Base-by-base conservation (phyloP, 805 yeast genomes). In the Yarrowia sp. region DNA sequence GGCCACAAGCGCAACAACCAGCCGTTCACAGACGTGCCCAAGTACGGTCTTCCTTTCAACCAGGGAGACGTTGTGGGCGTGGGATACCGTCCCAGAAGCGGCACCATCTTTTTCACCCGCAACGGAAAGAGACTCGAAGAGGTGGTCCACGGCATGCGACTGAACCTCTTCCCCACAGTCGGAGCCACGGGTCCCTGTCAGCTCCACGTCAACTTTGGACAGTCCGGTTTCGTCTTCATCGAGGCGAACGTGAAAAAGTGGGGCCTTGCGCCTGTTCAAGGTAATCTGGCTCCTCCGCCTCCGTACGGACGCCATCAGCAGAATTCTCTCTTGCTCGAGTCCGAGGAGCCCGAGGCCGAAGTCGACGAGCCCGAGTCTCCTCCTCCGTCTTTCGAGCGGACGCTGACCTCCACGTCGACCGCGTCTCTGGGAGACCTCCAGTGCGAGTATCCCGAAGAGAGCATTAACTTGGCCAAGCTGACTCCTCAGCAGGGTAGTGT, bases 31-130 rank as follows among this genome's bases (percentile, higher is more conserved):
- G 68, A 62, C 31, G 71, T 73, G 64, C 77, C 77, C 5, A 68
- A 72, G 63, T 68, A 76, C 67, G 74, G 89, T 71, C 64, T 80
- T 70, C 64, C 81, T 67, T 67, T 85, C 68, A 80, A 83, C 33
- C 84, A 87, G 66, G 97, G 97, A 29, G 99, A 94, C 72, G 96
- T 94, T 31, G 80, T 94, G 13, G 99, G 99, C 1, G 83, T 93
- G 27, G 99, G 99, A 0, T 88, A 90, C 70, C 80, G 93, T 64
- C 84, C 89, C 2, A 78, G 90, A 46, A 79, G 89, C 16, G 96
- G 97, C 1, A 85, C 96, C 0, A 81, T 94, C 0, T 94, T 94
- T 69, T 94, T 92, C 78, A 94, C 99, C 0, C 81, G 97, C 66
- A 94, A 94, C 69, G 99, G 99, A 27, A 90, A 90, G 71, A 90